These are phyloP conservation scores for Picochlorum sp. DNA, from an alignment of 139 green algal species.

Conservation along the genomic window DNA sequence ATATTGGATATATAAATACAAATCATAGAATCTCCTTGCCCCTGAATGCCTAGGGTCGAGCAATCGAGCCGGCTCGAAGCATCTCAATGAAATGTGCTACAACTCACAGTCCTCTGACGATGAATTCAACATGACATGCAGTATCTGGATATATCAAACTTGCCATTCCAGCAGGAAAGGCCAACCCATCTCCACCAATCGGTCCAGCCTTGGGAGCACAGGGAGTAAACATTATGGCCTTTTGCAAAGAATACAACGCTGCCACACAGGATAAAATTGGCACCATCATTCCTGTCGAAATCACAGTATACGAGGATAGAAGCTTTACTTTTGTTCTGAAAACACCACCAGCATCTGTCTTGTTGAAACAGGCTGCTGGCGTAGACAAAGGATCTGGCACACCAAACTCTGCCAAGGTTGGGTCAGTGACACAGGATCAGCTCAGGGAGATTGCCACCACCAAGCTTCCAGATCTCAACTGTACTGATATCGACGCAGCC, in stretches of 20 bases:
- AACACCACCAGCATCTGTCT: conserved; percentile 89
- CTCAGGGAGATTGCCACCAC: conserved; percentile 89
- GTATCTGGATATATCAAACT: conserved; percentile 95
- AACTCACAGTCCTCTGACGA: not conserved
- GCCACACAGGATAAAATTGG: conserved; percentile 88
- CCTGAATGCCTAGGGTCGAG: not conserved
- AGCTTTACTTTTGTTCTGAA: conserved; percentile 98
- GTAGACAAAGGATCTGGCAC: conserved; percentile 72
- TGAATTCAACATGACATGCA: conserved; percentile 19
- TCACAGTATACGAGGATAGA: conserved; percentile 97
- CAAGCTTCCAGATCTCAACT: conserved; percentile 98
- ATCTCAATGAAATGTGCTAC: too few species aligned
- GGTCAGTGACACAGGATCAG: conserved; percentile 83
- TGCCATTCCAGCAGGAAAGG: conserved; percentile 93
- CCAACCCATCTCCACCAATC: conserved; percentile 93
- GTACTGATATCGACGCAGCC: conserved; percentile 75
- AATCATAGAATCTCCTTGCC: not conserved
- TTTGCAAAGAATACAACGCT: conserved; percentile 99
- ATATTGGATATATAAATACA: not conserved
- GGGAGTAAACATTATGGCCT: conserved; percentile 99
- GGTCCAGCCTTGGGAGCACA: conserved; percentile 95
- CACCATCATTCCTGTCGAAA: conserved; percentile 96
- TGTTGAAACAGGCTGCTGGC: conserved; percentile 92
- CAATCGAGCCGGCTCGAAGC: not conserved
- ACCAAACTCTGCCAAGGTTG: conserved; percentile 70